Evolutionary conservation across 2,329 filamentous ascomycete genomes (phyloP), one percentile per base, ranked within the genome.

Genomic region (Penicillium sp.): DNA sequence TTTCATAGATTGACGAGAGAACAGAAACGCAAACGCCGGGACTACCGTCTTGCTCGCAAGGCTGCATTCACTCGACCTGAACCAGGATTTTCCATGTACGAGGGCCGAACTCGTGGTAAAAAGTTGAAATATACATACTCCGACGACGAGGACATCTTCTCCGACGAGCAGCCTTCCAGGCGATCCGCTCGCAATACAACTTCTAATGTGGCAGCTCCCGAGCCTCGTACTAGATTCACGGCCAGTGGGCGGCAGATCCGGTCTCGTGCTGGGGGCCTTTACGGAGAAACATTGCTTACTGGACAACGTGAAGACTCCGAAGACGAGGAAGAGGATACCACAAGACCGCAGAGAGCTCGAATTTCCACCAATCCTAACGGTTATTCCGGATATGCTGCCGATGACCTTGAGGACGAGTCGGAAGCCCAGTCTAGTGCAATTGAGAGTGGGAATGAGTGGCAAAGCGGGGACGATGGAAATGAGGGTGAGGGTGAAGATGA

Each of bases 61-160:
- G 90, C 93, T 59, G 88, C 90, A 57, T 98, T 98, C 76, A 84
- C 89, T 63, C 86, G 92, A 5, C 91, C 92, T 6, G 93, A 96
- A 66, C 88, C 90, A 10, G 92, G 92, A 5, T 96, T 93, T 71
- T 97, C 93, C 1, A 81, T 96, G 56, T 99, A 99, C 73, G 95
- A 99, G 78, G 95, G 95, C 49, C 90, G 95, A 52, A 99, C 96
- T 5, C 87, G 95, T 57, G 95, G 95, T 55, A 98, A 99, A 80
- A 90, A 93, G 59, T 90, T 96, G 77, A 96, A 93, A 75, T 99
- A 99, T 71, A 99, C 91, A 0, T 99, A 90, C 70, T 96, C 92
- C 0, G 93, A 97, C 52, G 91, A 96, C 24, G 91, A 96, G 64
- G 88, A 88, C 35, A 86, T 88, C 16, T 85, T 86, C 47, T 80